These are phyloP conservation scores for Juglanconis sp. DNA, from an alignment of 2,329 filamentous ascomycete species.

Conservation along the genomic window DNA sequence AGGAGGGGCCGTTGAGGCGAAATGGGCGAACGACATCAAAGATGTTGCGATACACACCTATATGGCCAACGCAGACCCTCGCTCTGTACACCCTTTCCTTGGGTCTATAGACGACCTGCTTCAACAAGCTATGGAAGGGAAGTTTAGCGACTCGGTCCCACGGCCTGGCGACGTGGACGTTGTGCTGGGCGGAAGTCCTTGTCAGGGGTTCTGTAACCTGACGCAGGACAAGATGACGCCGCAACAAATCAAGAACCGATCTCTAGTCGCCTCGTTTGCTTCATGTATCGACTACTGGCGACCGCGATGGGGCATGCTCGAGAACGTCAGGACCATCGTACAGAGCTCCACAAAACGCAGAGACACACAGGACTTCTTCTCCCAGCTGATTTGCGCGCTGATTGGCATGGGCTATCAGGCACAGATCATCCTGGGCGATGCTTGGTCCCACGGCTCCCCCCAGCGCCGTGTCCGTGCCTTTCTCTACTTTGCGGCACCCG, in stretches of 20 bases:
- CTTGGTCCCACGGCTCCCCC: slow-evolving; percentile 64
- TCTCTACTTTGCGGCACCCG: slow-evolving; percentile 67
- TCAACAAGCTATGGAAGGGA: slow-evolving; percentile 49
- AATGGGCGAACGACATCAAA: slow-evolving; percentile 67
- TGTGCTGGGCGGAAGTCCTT: slow-evolving; percentile 72
- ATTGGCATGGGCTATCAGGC: slow-evolving; percentile 77
- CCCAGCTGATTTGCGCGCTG: slow-evolving; percentile 68
- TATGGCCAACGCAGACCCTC: slow-evolving; percentile 57
- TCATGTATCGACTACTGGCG: slow-evolving; percentile 72
- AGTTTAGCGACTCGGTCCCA: slow-evolving; percentile 47
- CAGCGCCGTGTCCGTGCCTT: slow-evolving; percentile 69
- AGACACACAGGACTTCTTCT: slow-evolving; percentile 60
- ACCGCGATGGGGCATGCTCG: slow-evolving; percentile 71
- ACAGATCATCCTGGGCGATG: slow-evolving; percentile 64
- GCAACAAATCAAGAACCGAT: slow-evolving; percentile 65
- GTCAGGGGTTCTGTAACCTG: slow-evolving; percentile 68
- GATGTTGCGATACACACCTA: slow-evolving; percentile 67
- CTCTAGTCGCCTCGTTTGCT: slow-evolving; percentile 72
- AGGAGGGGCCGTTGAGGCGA: slow-evolving; percentile 60
- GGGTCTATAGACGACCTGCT: slow-evolving; percentile 73
- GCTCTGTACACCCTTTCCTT: slow-evolving; percentile 52
- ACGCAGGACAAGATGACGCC: slow-evolving; percentile 56
- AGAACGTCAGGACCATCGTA: slow-evolving; percentile 72
- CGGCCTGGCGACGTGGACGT: slow-evolving; percentile 63
- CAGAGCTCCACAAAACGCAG: slow-evolving; percentile 33